Base-by-base conservation (phyloP, 176 grass and related monocot species). In the Tuctoria greenei region DNA sequence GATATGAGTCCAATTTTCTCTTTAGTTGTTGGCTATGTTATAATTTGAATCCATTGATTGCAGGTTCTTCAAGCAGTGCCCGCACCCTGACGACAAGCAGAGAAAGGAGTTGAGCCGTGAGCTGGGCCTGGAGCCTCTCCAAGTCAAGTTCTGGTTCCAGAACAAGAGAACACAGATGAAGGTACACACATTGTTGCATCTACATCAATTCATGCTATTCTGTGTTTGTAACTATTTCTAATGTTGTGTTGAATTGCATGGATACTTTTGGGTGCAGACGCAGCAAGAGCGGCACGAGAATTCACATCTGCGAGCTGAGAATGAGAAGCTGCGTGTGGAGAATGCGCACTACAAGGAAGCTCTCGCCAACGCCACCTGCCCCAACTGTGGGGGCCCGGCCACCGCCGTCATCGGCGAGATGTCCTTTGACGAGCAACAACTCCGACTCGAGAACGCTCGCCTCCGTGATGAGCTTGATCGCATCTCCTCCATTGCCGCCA, bases 91-190 rank as follows among this genome's bases (percentile, higher is more conserved):
- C n/a, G 91, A 99, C 85, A 99, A 95, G 74, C 95, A 99, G 70
- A 75, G 95, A 39, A 99, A 95, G 80, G 87, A 93, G 47, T 70
- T 99, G 50, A 88, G 95, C 87, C 84, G 88, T 66, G 75, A 88
- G 54, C 89, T 99, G 23, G 82, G 74, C 17, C 72, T 99, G 17
- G 92, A 99, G 87, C 95, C 95, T 34, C 87, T 90, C 31, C 95
- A 99, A 67, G 71, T 99, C 73, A 99, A 99, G 74, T 99, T 99
- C 46, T 99, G 95, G 95, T 99, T 99, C 61, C 95, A 99, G 74
- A 99, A 99, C 87, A 99, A 99, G 69, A 92, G 95, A 69, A 99
- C 95, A 2, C 95, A 99, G 61, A 92, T 90, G 61, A 99, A 99
- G 91, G 91, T 92, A 31, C 31, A 31, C 31, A 3, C 31, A 31